Conservation (phyloP, 106 monocot species). For the Dioscorea zingiberensis region DNA sequence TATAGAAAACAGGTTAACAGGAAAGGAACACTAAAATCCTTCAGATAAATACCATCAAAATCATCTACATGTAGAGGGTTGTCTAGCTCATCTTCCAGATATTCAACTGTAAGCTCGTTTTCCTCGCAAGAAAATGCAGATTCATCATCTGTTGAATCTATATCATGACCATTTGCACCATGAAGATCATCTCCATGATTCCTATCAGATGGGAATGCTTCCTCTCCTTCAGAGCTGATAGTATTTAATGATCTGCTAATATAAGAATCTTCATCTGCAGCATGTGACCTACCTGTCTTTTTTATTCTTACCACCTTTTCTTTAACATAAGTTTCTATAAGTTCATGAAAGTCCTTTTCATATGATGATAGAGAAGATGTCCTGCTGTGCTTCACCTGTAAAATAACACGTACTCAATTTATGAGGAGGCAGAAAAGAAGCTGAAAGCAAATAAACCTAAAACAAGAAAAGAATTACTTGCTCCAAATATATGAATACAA, state of each 20-base stretch:
- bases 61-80: slow-evolving; percentile 43
- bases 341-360: slow-evolving; percentile 57
- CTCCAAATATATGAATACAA: neutral
- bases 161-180: slow-evolving; percentile 15
- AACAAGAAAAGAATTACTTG: too few relatives aligned
- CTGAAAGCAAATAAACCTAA: neutral
- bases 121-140: slow-evolving; percentile 9
- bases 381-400: slow-evolving; percentile 83
- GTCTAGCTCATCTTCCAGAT: slow-evolving; percentile 79
- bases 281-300: slow-evolving; percentile 7
- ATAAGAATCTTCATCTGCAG: slow-evolving; percentile 8
- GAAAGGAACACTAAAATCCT: too few relatives aligned
- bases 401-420: neutral
- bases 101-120: slow-evolving; percentile 40
- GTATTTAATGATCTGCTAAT: slow-evolving; percentile 9
- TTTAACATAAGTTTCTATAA: slow-evolving; percentile 48
- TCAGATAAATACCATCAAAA: slow-evolving; percentile 62
- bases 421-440: neutral
- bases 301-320: slow-evolving; percentile 20
- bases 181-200: slow-evolving; percentile 4
- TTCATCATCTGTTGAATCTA: slow-evolving; percentile 12
- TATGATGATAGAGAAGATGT: slow-evolving; percentile 64
- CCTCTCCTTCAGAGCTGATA: slow-evolving; percentile 28
- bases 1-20: too few relatives aligned
- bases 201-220: slow-evolving; percentile 10